Evolutionary conservation across 2,329 filamentous ascomycete genomes (phyloP).

Genomic region (Phyllosticta capitalensis): DNA sequence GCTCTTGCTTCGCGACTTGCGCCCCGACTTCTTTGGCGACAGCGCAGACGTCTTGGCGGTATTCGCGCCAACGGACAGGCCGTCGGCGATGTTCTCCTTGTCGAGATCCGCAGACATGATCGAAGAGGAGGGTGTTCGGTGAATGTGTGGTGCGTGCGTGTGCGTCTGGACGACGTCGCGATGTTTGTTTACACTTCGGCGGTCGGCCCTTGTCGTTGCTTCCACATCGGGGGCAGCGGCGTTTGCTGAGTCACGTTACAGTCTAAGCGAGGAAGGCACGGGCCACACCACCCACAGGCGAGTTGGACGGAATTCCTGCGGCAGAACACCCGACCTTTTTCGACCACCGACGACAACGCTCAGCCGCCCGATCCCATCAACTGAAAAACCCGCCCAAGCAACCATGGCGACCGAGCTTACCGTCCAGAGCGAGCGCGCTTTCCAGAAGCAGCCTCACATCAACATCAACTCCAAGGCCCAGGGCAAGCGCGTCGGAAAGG

Average conservation of each 20-base stretch:
- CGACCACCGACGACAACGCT: constrained; percentile 11
- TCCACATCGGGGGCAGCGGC: constrained; percentile 3
- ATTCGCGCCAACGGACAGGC: constrained; percentile 22
- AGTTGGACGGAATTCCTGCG: constrained; percentile 1
- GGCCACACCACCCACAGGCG: constrained; percentile 4
- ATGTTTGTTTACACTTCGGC: constrained; percentile 3
- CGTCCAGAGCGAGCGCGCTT: constrained; percentile 99
- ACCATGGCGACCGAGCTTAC: constrained; percentile 37
- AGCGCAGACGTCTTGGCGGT: constrained; percentile 19
- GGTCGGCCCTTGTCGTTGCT: constrained; percentile 3
- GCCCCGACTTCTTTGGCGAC: constrained; percentile 22
- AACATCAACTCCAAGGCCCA: constrained; percentile 94
- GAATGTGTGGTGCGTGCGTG: neutral
- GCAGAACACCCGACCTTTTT: neutral
- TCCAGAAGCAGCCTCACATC: constrained; percentile 99
- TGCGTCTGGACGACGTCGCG: neutral
- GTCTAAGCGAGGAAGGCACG: constrained; percentile 7
- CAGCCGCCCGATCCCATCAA: constrained; percentile 2
- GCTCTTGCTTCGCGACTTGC: constrained; percentile 72
- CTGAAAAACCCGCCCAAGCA: constrained; percentile 20
- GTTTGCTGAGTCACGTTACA: neutral
- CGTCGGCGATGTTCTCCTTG: constrained; percentile 59
- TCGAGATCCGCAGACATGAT: constrained; percentile 32
- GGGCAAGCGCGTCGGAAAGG: constrained; percentile 81
- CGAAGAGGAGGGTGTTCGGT: neutral